These are phyloP conservation scores for Batkoa obscura DNA, from an alignment of 371 early-diverging fungal species.

Conservation along the genomic window DNA sequence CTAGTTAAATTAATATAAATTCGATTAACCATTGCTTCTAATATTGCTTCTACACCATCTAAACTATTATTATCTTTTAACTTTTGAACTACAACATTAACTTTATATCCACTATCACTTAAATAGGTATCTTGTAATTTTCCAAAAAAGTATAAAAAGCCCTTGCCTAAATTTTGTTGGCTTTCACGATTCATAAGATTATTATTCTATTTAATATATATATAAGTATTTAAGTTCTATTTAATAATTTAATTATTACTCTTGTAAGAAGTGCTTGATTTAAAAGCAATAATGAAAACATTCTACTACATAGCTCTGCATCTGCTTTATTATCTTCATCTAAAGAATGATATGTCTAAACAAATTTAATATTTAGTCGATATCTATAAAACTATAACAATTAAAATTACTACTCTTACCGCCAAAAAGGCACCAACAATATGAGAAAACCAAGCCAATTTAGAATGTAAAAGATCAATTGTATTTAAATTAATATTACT, in stretches of 20 bases:
- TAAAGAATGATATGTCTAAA: background rate
- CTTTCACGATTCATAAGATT: background rate
- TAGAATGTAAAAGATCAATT: too few relatives aligned
- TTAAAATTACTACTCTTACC: slow-evolving; percentile 28
- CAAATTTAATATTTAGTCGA: too few relatives aligned
- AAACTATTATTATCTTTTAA: background rate
- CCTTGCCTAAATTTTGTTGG: background rate
- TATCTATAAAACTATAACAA: too few relatives aligned
- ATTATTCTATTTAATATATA: slow-evolving; percentile 4
- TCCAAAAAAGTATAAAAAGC: slow-evolving; percentile 6
- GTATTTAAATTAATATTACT: too few relatives aligned
- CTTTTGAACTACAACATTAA: background rate
- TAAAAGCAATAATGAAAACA: too few relatives aligned
- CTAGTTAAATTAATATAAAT: background rate
- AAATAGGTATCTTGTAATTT: background rate
- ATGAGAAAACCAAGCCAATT: slow-evolving; percentile 69
- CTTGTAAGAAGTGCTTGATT: too few relatives aligned
- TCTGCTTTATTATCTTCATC: slow-evolving; percentile 35
- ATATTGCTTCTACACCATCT: background rate
- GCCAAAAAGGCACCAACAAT: slow-evolving; percentile 47
- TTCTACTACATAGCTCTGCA: slow-evolving; percentile 35
- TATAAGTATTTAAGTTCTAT: too few relatives aligned
- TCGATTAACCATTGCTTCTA: background rate
- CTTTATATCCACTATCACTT: background rate
- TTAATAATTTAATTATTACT: too few relatives aligned